Conservation (phyloP, 2,329 filamentous ascomycete species). For the Anthostomella pinea region DNA sequence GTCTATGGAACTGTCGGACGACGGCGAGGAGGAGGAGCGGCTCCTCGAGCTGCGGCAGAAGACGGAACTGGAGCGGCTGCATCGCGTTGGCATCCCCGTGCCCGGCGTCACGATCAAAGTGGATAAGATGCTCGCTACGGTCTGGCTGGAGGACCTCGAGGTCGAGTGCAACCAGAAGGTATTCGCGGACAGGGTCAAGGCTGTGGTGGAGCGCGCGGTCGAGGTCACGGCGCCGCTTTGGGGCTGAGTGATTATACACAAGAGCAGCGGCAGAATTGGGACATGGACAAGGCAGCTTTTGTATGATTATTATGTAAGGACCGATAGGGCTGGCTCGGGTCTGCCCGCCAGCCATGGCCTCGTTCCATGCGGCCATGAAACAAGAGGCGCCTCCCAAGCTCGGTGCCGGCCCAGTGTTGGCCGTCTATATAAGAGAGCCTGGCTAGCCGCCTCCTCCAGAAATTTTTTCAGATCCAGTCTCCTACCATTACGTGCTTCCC, state of each 20-base stretch:
- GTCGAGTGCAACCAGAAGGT: slow-evolving; percentile 81
- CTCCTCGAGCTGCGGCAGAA: slow-evolving; percentile 54
- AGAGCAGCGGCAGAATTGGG: too few species aligned
- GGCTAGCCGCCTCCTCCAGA: too few species aligned
- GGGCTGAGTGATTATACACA: slow-evolving; percentile 38
- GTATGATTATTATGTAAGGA: background rate
- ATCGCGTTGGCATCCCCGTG: slow-evolving; percentile 83
- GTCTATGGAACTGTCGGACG: slow-evolving; percentile 35
- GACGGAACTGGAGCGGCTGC: slow-evolving; percentile 72
- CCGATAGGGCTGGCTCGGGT: too few species aligned
- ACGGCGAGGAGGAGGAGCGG: slow-evolving; percentile 41
- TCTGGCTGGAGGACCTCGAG: slow-evolving; percentile 90
- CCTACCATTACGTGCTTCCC: too few species aligned
- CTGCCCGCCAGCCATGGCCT: too few species aligned
- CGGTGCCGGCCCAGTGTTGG: too few species aligned
- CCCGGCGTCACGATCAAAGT: slow-evolving; percentile 84
- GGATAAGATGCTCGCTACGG: slow-evolving; percentile 80
- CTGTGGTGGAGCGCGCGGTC: slow-evolving; percentile 84
- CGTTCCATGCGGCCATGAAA: too few species aligned
- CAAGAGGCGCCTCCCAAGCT: too few species aligned
- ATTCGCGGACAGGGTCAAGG: slow-evolving; percentile 78
- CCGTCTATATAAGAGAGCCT: too few species aligned
- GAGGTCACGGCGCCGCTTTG: slow-evolving; percentile 80
- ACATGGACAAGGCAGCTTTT: too few species aligned
- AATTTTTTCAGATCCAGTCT: too few species aligned